Evolutionary conservation across 2,329 filamentous ascomycete genomes (phyloP), one percentile per base, ranked within the genome.

Genomic region (Cordyceps farinosa): DNA sequence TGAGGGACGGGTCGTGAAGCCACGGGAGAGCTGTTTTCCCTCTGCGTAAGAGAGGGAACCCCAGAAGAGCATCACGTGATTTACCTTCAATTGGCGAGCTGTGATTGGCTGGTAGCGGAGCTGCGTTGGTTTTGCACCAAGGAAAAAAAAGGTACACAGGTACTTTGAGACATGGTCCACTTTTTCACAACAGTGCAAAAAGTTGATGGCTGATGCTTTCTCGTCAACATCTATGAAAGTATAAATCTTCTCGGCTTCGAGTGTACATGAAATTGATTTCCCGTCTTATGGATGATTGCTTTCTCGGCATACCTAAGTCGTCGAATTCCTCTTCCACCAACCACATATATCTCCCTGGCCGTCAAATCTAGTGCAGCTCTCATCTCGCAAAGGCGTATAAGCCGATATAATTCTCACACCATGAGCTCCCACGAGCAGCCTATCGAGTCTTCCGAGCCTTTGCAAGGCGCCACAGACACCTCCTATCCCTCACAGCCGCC

Each of bases 11-110:
- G 52, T 48, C 22, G 11, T 47, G 40, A 44, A 54, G 53, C 29
- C 22, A 58, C 42, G 50, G 58, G 34, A 64, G 57, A 64, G 63
- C 61, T 61, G 63, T 60, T 61, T 63, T 57, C 50, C 22, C 30
- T 47, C 47, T 55, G 63, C 22, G 54, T 62, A 47, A 29, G 40
- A 34, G 51, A 51, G 32, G 29, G 22, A 60, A 59, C 55, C 29
- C 7, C 44, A 51, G 51, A 53, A 22, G 10, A 9, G 17, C 11
- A 63, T 69, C 75, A 77, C 75, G 75, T 77, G 75, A 76, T 64
- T 53, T 70, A 68, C 71, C 69, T 69, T 66, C 74, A 77, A 77
- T 76, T 76, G 69, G 63, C 53, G 44, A 27, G 13, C 38, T 60
- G 9, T 68, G 63, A 77, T 77, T 77, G 75, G 75, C 22, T 53